Evolutionary conservation across 352 stramenopile genomes (phyloP), one percentile per base, ranked within the genome.

Genomic region (Phytophthora hybrid): DNA sequence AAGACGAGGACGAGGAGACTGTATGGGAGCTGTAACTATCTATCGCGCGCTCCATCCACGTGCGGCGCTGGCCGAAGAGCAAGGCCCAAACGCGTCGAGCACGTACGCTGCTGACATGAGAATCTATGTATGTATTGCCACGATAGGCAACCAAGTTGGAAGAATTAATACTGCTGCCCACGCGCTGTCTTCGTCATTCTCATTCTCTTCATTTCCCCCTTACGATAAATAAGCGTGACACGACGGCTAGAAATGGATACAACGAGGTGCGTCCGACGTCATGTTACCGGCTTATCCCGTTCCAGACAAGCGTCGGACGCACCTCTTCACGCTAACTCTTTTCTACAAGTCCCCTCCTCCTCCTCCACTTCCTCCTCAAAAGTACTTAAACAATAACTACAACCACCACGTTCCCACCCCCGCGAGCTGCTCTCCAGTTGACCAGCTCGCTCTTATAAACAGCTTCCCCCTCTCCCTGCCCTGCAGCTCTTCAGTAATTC

Each of bases 401-500:
- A 56, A 11, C 23, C 52, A 32, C 37, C 34, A 41, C 34, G 34
- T 16, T 11, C 34, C 34, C 7, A 41, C 34, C 32, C 49, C 23
- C 34, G 19, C 37, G 10, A 53, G 23, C 51, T 47, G n/a, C 10
- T 29, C 49, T 18, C 23, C 37, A 39, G 29, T 46, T 47, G 18
- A n/a, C 26, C 51, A 21, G 46, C 64, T 29, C 41, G 21, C 52
- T 21, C 46, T 58, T 55, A 72, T 66, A 54, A 60, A 60, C 62
- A 69, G 51, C 37, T 5, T 44, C 16, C 8, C 10, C 37, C 34
- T 5, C 8, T 8, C 3, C 6, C 23, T 2, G 29, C 21, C n/a
- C n/a, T n/a, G n/a, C n/a, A n/a, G 32, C 21, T 62, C 64, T 83
- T 77, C 83, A 93, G 57, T 85, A 73, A 16, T 69, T 80, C 49